A percentile compares a stretch with the other conserved stretches of the same genome.
Conservation (phyloP, 176 grass and related monocot species). For the Musa acuminata region DNA sequence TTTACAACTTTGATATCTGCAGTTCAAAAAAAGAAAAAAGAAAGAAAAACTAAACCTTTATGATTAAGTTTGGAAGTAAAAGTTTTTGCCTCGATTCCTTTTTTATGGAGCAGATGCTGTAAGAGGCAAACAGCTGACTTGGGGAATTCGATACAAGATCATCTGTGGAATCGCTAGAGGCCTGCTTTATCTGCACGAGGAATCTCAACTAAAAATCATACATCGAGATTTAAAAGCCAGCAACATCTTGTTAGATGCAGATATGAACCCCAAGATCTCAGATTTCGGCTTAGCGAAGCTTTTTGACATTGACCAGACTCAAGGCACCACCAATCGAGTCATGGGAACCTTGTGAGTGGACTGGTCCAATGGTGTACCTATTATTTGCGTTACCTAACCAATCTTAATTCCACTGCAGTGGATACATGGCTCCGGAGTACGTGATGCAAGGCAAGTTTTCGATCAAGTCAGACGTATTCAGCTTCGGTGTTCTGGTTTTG, state of each 20-base stretch:
- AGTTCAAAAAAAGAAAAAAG: too few relatives aligned
- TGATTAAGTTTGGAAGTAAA: too few relatives aligned
- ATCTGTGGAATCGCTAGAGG: constrained; percentile 38
- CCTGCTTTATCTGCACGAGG: constrained; percentile 45
- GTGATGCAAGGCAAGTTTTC: neutral
- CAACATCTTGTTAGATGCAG: constrained; percentile 5
- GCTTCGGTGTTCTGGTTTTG: constrained; percentile 3
- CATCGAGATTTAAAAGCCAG: constrained; percentile 47
- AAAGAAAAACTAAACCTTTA: too few relatives aligned
- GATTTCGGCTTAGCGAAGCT: neutral
- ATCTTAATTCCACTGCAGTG: neutral
- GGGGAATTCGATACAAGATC: constrained; percentile 26
- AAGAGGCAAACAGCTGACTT: constrained; percentile 4
- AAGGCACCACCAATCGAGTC: neutral
- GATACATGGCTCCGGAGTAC: constrained; percentile 11
- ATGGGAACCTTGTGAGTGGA: neutral
- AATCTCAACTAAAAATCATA: constrained; percentile 36
- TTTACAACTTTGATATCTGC: too few relatives aligned
- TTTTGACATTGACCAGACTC: neutral
- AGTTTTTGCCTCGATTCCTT: neutral
- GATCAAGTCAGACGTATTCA: constrained; percentile 10
- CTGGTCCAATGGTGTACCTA: too few relatives aligned
- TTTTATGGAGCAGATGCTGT: constrained; percentile 7
- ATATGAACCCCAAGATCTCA: neutral
- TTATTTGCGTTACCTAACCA: too few relatives aligned